phyloP scores from a whole-genome alignment of 345 rosid genomes.

The Brassica rapa region DNA sequence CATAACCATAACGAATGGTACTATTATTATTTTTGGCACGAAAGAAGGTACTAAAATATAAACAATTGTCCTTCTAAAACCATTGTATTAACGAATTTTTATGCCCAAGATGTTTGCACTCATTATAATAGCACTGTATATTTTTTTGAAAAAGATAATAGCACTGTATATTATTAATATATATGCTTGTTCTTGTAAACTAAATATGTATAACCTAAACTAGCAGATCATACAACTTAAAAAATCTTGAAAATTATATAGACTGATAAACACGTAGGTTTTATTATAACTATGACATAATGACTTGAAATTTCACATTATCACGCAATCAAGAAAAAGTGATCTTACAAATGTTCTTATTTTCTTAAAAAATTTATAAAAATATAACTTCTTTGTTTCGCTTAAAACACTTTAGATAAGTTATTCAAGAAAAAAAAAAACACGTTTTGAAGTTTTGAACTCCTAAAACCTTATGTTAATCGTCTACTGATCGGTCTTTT shows the following conservation, averaged over 20 bases:
- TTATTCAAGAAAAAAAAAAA: background rate
- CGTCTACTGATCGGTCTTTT: background rate
- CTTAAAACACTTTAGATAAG: background rate
- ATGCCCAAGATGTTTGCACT: no score
- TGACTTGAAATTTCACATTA: no score
- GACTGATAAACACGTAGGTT: no score
- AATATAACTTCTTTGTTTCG: no score
- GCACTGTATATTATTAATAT: no score
- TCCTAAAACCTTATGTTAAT: background rate
- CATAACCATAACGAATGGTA: background rate
- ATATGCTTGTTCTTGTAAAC: no score
- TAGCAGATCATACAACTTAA: background rate
- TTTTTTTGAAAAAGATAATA: no score
- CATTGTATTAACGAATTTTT: background rate
- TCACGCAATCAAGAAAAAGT: no score
- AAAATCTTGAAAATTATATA: background rate
- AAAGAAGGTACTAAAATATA: background rate
- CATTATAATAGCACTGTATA: no score
- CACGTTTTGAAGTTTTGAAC: background rate
- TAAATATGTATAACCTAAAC: background rate
- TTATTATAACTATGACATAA: no score
- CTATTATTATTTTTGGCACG: background rate
- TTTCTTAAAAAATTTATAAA: no score
- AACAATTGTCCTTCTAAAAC: background rate
- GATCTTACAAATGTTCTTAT: no score